Percentiles rank a stretch among this genome's conserved stretches.
These are phyloP conservation scores for Nitzschia palea DNA, from an alignment of 108 stramenopile species.

Conservation along the genomic window DNA sequence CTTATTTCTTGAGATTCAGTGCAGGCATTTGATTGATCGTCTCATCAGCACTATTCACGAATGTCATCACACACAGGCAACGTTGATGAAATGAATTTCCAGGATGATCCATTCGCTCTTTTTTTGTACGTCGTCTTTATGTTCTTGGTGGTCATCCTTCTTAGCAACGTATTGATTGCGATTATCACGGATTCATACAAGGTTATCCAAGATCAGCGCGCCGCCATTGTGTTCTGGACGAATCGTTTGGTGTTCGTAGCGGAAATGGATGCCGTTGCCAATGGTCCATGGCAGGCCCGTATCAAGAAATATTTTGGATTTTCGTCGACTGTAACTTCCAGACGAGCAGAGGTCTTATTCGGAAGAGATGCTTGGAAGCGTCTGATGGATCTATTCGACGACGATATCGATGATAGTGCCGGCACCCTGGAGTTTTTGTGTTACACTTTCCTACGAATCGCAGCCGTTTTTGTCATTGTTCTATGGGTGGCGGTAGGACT, in stretches of 20 bases:
- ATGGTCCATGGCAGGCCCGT: conserved; percentile 39
- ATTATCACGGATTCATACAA: conserved; percentile 69
- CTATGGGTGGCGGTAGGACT: conserved; percentile 64
- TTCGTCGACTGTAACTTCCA: background rate
- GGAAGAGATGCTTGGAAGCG: conserved; percentile 56
- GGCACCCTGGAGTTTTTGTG: conserved; percentile 36
- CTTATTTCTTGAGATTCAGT: too few relatives aligned
- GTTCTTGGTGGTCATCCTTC: conserved; percentile 64
- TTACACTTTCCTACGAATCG: conserved; percentile 40
- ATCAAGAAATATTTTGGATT: conserved; percentile 22
- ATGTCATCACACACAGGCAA: too few relatives aligned
- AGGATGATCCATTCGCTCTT: conserved; percentile 32
- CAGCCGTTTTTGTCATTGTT: conserved; percentile 56
- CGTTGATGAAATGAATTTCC: conserved; percentile 34
- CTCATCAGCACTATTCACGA: too few relatives aligned
- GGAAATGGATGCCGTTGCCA: conserved; percentile 67
- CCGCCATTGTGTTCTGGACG: conserved; percentile 82
- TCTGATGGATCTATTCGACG: conserved; percentile 54
- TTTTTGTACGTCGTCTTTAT: conserved; percentile 58
- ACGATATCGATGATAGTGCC: conserved; percentile 47
- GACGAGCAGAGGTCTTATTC: conserved; percentile 11
- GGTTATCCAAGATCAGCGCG: conserved; percentile 72
- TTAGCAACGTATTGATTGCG: conserved; percentile 65
- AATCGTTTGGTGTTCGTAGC: conserved; percentile 74
- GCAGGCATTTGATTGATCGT: too few relatives aligned